A percentile compares a stretch with the other conserved stretches of the same genome.
Conservation (phyloP, 176 grass and related monocot species). For the Rhipidocladum racemiflorum region DNA sequence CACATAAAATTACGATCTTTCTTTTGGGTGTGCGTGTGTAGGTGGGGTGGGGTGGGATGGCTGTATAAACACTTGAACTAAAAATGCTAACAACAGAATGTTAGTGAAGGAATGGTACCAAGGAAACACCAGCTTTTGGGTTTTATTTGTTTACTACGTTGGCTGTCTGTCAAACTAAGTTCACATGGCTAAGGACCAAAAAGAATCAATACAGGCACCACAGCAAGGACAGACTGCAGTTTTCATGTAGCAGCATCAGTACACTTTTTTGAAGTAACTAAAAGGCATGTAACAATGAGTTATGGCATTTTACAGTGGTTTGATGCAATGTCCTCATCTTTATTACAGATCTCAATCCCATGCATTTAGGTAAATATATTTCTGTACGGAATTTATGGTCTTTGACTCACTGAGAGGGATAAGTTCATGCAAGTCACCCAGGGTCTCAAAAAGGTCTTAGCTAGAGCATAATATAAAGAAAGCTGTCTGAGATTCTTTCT, state of each 20-base stretch:
- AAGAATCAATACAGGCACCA: neutral
- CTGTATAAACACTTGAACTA: neutral
- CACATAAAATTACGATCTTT: neutral
- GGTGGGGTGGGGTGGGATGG: neutral
- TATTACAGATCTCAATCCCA: neutral
- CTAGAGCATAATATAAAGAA: neutral
- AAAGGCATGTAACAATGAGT: neutral
- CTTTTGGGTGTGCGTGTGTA: neutral
- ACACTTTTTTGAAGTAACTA: neutral
- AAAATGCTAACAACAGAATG: neutral
- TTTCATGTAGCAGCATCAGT: conserved; percentile 20
- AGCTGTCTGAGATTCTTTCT: neutral
- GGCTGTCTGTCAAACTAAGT: neutral
- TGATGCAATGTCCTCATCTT: neutral
- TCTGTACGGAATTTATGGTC: neutral
- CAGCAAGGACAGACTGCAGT: neutral
- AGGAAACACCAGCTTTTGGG: neutral
- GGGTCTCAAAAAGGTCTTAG: neutral
- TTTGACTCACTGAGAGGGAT: neutral
- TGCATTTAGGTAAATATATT: neutral
- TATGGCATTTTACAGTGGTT: neutral
- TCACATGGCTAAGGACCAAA: neutral
- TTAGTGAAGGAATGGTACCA: conserved; percentile 9
- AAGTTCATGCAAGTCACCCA: neutral
- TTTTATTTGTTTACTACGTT: conserved; percentile 2